Evolutionary conservation across 768 basidiomycete species (phyloP).

Genomic region (Boletus subcaerulescens): DNA sequence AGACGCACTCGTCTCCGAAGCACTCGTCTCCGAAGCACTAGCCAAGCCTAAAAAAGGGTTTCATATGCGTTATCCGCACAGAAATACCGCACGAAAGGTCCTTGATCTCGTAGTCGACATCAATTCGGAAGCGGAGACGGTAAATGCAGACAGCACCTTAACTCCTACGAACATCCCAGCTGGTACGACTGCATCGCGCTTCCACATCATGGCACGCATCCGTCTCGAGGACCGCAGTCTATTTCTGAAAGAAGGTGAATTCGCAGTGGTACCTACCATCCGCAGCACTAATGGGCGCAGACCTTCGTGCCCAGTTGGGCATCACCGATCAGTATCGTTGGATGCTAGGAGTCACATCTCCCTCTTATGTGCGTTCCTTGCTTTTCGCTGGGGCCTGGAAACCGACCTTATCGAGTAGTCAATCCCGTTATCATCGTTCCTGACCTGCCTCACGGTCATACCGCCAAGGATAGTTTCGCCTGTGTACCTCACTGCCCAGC

Average conservation of each 20-base stretch:
- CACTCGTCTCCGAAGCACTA: background rate
- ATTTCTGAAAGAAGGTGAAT: slow-evolving; percentile 40
- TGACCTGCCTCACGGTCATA: slow-evolving; percentile 39
- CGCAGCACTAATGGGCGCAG: slow-evolving; percentile 25
- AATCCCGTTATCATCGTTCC: slow-evolving; percentile 28
- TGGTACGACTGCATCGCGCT: slow-evolving; percentile 33
- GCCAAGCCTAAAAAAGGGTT: slow-evolving; percentile 23
- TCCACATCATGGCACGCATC: slow-evolving; percentile 46
- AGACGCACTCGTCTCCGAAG: background rate
- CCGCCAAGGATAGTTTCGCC: slow-evolving; percentile 33
- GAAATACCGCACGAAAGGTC: slow-evolving; percentile 39
- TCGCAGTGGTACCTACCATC: background rate
- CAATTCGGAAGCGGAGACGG: background rate
- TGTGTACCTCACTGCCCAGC: slow-evolving; percentile 31
- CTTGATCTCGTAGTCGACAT: slow-evolving; percentile 30
- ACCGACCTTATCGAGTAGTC: slow-evolving; percentile 17
- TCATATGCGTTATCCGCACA: slow-evolving; percentile 39
- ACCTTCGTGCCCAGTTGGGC: slow-evolving; percentile 26
- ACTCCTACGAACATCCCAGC: slow-evolving; percentile 6
- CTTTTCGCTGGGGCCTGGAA: background rate
- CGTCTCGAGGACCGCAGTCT: slow-evolving; percentile 44
- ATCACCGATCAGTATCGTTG: slow-evolving; percentile 43
- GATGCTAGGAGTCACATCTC: slow-evolving; percentile 43
- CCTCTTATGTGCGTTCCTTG: slow-evolving; percentile 42
- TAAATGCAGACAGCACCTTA: background rate